Evolutionary conservation across 306 rosid species (phyloP).

Genomic region (Rosa multiflora): DNA sequence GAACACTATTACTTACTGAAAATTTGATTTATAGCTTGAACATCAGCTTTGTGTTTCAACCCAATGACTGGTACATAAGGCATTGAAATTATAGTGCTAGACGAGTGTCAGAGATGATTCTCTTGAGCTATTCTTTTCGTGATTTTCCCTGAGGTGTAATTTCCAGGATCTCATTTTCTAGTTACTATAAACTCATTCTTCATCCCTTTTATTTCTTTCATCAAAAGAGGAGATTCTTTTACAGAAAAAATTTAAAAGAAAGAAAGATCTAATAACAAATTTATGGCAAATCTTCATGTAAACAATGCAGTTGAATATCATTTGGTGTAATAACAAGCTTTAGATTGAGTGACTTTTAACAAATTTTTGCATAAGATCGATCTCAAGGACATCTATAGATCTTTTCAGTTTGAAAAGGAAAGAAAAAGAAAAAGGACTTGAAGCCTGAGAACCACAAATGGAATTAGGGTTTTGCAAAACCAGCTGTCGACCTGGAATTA

Average conservation of each 20-base stretch:
- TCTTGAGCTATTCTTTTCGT: too few relatives aligned
- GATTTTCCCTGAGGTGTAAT: background rate
- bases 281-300: too few relatives aligned
- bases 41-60: too few relatives aligned
- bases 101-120: too few relatives aligned
- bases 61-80: too few relatives aligned
- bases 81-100: too few relatives aligned
- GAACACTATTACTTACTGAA: too few relatives aligned
- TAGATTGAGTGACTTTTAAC: background rate
- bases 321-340: background rate
- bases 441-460: background rate
- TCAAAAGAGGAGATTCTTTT: background rate
- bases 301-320: background rate
- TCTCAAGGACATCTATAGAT: background rate
- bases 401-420: background rate
- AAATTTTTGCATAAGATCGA: background rate
- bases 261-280: background rate
- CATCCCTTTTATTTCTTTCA: background rate
- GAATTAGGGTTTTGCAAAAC: background rate
- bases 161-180: too few relatives aligned
- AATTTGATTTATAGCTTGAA: too few relatives aligned
- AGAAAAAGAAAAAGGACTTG: background rate
- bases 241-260: background rate
- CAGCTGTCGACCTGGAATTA: background rate
- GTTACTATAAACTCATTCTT: background rate